Percentiles rank a stretch among this genome's conserved stretches.
These are phyloP conservation scores for Colletotrichum magnum DNA, from an alignment of 2,329 filamentous ascomycete species.

Conservation along the genomic window DNA sequence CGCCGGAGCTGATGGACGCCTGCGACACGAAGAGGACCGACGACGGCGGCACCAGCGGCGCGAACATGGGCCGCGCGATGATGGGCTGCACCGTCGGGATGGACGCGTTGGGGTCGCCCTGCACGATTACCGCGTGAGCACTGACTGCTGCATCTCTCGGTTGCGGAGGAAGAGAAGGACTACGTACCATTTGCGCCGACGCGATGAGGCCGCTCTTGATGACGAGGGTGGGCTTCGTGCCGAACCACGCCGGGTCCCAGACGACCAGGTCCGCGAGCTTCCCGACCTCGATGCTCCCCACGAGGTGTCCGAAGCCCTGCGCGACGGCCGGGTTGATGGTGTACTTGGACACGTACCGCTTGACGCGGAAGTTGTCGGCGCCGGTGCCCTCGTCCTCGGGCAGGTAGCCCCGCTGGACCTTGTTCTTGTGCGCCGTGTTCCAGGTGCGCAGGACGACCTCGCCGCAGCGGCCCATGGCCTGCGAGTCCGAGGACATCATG, in stretches of 20 bases:
- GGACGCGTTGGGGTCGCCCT: slow-evolving; percentile 85
- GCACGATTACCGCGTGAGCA: background rate
- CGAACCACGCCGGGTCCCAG: slow-evolving; percentile 89
- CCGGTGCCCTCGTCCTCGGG: slow-evolving; percentile 83
- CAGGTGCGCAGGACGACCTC: slow-evolving; percentile 94
- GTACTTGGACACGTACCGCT: slow-evolving; percentile 95
- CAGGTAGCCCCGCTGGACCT: slow-evolving; percentile 82
- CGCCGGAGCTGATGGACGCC: slow-evolving; percentile 76
- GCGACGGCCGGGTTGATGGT: slow-evolving; percentile 94
- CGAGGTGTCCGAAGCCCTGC: slow-evolving; percentile 89
- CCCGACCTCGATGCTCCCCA: slow-evolving; percentile 89
- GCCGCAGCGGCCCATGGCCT: slow-evolving; percentile 96
- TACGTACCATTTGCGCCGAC: slow-evolving; percentile 83
- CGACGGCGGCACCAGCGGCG: slow-evolving; percentile 77
- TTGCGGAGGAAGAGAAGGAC: background rate
- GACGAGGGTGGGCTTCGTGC: slow-evolving; percentile 84
- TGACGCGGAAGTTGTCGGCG: slow-evolving; percentile 92
- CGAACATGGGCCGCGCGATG: slow-evolving; percentile 89
- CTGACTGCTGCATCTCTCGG: slow-evolving; percentile 8
- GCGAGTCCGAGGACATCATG: slow-evolving; percentile 97
- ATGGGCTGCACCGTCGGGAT: slow-evolving; percentile 92
- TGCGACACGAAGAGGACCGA: slow-evolving; percentile 88
- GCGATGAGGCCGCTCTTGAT: slow-evolving; percentile 91
- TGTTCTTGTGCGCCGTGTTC: slow-evolving; percentile 99
- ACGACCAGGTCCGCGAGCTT: slow-evolving; percentile 92